A percentile compares a stretch with the other conserved stretches of the same genome.
phyloP scores from a whole-genome alignment of 805 yeast species.

The Ascoidea tarda region DNA sequence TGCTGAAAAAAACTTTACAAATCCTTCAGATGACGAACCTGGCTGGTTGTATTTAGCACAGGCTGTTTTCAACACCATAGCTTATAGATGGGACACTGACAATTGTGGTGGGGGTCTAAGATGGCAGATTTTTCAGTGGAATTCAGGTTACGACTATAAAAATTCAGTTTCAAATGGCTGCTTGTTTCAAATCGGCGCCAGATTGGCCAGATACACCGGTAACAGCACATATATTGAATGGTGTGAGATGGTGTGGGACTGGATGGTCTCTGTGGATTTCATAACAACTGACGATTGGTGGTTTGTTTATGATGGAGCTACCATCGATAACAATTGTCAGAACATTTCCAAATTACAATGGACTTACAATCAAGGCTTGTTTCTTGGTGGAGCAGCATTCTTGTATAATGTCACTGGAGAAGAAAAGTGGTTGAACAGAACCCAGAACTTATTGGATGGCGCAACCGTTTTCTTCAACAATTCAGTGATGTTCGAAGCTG shows the following conservation, averaged over 20 bases:
- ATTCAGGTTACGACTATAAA: conserved; percentile 86
- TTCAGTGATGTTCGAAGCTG: conserved; percentile 61
- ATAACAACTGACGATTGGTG: conserved; percentile 23
- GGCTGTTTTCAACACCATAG: conserved; percentile 87
- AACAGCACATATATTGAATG: conserved; percentile 63
- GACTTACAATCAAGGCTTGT: conserved; percentile 78
- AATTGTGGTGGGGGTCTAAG: conserved; percentile 80
- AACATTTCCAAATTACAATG: conserved; percentile 48
- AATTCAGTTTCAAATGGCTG: conserved; percentile 88
- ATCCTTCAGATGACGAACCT: conserved; percentile 46
- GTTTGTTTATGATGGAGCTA: conserved; percentile 60
- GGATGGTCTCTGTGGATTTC: conserved; percentile 49
- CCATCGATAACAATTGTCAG: conserved; percentile 45
- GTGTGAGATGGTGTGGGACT: conserved; percentile 65
- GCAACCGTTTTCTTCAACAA: conserved; percentile 39
- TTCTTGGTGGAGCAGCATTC: conserved; percentile 71
- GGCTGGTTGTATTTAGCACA: conserved; percentile 78
- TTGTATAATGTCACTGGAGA: conserved; percentile 62
- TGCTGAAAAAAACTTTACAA: conserved; percentile 74
- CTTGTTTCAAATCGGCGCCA: conserved; percentile 73
- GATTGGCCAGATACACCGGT: conserved; percentile 71
- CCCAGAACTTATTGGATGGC: conserved; percentile 40
- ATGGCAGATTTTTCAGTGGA: conserved; percentile 96
- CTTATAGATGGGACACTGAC: conserved; percentile 67
- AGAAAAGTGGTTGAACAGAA: conserved; percentile 49